Evolutionary conservation across 2,329 filamentous ascomycete species (phyloP).

Genomic region (Cercospora zeina): DNA sequence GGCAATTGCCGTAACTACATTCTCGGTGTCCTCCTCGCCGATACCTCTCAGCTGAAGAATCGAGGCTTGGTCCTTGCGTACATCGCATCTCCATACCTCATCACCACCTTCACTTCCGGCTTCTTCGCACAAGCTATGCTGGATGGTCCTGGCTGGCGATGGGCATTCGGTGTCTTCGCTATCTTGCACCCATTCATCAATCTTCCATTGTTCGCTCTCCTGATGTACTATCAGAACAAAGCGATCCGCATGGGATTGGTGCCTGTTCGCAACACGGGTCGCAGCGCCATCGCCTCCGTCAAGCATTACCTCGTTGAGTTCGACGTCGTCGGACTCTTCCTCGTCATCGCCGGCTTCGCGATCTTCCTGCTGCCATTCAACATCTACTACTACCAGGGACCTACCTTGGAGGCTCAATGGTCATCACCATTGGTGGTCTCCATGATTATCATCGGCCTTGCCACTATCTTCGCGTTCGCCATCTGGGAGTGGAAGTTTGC

Average conservation of each 20-base stretch:
- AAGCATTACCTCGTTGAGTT: conserved; percentile 35
- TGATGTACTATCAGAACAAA: conserved; percentile 32
- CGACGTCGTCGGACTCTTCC: conserved; percentile 35
- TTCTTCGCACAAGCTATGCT: conserved; percentile 33
- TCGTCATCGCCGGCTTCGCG: conserved; percentile 53
- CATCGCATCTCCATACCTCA: conserved; percentile 37
- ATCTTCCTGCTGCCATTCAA: conserved; percentile 70
- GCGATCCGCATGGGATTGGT: conserved; percentile 34
- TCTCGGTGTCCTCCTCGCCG: conserved; percentile 37
- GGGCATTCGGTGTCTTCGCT: conserved; percentile 38
- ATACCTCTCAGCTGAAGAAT: conserved; percentile 37
- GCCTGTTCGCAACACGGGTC: conserved; percentile 24
- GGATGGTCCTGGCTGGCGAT: conserved; percentile 33
- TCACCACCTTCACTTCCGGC: conserved; percentile 35
- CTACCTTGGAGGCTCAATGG: conserved; percentile 39
- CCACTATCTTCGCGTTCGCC: conserved; percentile 47
- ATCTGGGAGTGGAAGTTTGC: conserved; percentile 61
- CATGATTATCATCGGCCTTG: conserved; percentile 37
- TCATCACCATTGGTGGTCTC: conserved; percentile 43
- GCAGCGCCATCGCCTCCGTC: conserved; percentile 27
- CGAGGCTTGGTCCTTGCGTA: conserved; percentile 36
- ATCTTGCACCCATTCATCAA: conserved; percentile 36
- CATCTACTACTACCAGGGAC: conserved; percentile 44
- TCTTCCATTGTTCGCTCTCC: conserved; percentile 30
- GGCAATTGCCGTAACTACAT: conserved; percentile 34